Evolutionary conservation across 2,329 filamentous ascomycete species (phyloP).

Genomic region (Neofusicoccum ribis): DNA sequence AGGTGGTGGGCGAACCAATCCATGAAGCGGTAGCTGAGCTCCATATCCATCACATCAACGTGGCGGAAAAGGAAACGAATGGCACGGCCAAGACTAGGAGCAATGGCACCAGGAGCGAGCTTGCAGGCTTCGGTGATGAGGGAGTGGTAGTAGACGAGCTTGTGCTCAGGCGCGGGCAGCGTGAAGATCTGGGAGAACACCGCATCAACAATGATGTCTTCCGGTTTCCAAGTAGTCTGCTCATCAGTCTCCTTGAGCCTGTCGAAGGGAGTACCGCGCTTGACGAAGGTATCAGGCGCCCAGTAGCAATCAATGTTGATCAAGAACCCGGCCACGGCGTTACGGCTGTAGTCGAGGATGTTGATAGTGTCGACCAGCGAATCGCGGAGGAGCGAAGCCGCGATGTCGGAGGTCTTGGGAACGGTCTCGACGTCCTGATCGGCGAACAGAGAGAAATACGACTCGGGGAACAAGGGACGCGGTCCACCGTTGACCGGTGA

Average conservation of each 20-base stretch:
- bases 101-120: constrained; percentile 92
- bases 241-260: constrained; percentile 70
- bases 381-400: constrained; percentile 82
- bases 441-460: constrained; percentile 90
- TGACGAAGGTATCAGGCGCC: constrained; percentile 83
- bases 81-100: constrained; percentile 86
- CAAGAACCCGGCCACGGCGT: constrained; percentile 79
- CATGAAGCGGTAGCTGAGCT: constrained; percentile 82
- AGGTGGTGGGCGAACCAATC: constrained; percentile 98
- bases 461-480: constrained; percentile 81
- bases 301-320: constrained; percentile 97
- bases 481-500: constrained; percentile 72
- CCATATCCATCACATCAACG: constrained; percentile 78
- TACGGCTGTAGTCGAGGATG: constrained; percentile 87
- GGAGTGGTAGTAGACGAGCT: constrained; percentile 94
- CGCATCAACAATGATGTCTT: constrained; percentile 95
- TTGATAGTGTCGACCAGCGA: constrained; percentile 90
- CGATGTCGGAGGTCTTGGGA: constrained; percentile 71
- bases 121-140: constrained; percentile 95
- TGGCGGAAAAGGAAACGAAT: constrained; percentile 90
- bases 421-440: constrained; percentile 88
- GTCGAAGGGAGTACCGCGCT: constrained; percentile 90
- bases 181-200: constrained; percentile 95
- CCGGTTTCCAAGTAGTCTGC: constrained; percentile 89
- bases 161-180: constrained; percentile 84